Base-by-base conservation (phyloP, 768 basidiomycete species). In the Naganishia kalamii region DNA sequence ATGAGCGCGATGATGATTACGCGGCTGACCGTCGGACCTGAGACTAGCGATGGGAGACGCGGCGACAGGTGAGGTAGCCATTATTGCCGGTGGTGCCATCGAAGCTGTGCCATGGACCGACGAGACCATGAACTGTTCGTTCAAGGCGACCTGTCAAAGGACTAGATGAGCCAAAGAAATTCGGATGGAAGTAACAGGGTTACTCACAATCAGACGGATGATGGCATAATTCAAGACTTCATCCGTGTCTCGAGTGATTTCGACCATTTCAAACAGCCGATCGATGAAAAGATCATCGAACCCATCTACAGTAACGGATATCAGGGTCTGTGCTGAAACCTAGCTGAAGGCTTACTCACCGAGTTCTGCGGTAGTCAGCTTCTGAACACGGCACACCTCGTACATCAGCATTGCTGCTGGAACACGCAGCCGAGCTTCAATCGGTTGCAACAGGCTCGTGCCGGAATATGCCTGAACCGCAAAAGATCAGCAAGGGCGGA, bases 81-180 rank as follows among this genome's bases (percentile, higher is more conserved):
- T 66, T 57, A 54, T 43, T 65, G 40, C 44, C 49, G 62, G 40
- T 41, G 46, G 54, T 62, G 49, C 12, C 37, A 30, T 27, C 33
- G 50, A 23, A 40, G 21, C 30, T 4, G 37, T 27, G 27, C 4
- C 17, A 21, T 59, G 47, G 29, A 37, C 60, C 21, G 65, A 60
- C 23, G 65, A 86, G 5, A 97, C 92, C 94, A 99, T 99, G 79
- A 94, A 99, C 78, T 98, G 93, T 75, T 99, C 94, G 73, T 97
- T 99, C 32, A 99, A 81, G 0, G 92, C 87, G 33, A 92, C 87
- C 91, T 93, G 71, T 1, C 54, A 15, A 37, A 40, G 17, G 30
- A 33, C 44, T 12, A 27, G 10, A 7, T 52, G 33, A 51, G 37
- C 32, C 29, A 12, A 32, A 27, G 32, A 67, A 44, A 23, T 30